A percentile compares a stretch with the other conserved stretches of the same genome.
phyloP scores from a whole-genome alignment of 1,284 basidiomycete genomes.

The Tilletia walkeri region DNA sequence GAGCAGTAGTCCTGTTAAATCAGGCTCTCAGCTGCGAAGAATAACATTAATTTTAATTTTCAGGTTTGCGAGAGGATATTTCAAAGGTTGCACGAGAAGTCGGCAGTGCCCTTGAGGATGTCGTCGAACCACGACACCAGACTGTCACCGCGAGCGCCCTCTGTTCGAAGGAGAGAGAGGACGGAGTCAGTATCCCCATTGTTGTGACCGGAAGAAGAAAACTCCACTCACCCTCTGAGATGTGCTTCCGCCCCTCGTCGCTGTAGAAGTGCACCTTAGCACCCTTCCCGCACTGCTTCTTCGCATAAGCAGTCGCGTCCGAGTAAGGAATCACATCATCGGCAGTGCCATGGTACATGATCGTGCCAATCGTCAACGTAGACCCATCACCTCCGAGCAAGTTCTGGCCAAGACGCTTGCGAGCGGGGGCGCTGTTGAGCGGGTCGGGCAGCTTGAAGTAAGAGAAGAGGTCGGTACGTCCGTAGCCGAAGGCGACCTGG shows the following conservation, averaged over 20 bases:
- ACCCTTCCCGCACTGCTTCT: constrained; percentile 44
- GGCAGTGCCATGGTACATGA: constrained; percentile 40
- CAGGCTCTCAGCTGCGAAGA: too few species aligned
- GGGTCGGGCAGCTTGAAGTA: constrained; percentile 38
- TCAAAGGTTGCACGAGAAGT: constrained; percentile 16
- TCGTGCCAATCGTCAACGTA: constrained; percentile 37
- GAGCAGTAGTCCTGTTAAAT: too few species aligned
- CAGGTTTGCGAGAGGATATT: too few species aligned
- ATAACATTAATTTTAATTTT: too few species aligned
- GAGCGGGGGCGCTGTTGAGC: constrained; percentile 28
- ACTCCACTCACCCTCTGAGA: constrained; percentile 15
- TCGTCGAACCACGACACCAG: constrained; percentile 13
- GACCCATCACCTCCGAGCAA: constrained; percentile 17
- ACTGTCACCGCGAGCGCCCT: constrained; percentile 5
- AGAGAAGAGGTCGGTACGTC: constrained; percentile 26
- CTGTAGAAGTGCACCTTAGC: constrained; percentile 41
- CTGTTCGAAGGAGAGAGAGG: neutral
- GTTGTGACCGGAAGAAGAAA: too few species aligned
- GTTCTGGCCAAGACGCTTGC: constrained; percentile 22
- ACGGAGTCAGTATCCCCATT: neutral
- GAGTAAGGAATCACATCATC: constrained; percentile 48
- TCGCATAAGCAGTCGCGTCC: constrained; percentile 35
- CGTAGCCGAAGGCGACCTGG: constrained; percentile 25
- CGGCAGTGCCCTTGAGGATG: constrained; percentile 9
- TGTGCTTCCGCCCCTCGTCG: constrained; percentile 28